A percentile compares a stretch with the other conserved stretches of the same genome.
Evolutionary conservation across 2,329 filamentous ascomycete species (phyloP).

Genomic region (Rhynchosporium graminicola): DNA sequence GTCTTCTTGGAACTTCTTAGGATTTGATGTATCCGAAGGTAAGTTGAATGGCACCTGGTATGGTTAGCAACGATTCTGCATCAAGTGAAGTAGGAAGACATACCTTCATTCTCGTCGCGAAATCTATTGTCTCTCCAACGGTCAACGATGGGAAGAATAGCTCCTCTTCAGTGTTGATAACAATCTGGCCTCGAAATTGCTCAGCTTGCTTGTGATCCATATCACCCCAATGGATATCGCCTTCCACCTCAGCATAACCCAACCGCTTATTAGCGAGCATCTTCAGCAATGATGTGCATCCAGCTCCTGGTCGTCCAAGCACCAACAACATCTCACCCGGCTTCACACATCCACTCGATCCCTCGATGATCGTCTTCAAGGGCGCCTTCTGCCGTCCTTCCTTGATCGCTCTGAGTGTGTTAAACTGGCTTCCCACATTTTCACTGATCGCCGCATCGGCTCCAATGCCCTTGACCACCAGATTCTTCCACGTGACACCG

Average conservation of each 20-base stretch:
- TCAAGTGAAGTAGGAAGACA: not conserved
- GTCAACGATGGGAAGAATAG: constrained; percentile 53
- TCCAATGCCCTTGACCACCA: constrained; percentile 39
- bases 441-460: constrained; percentile 38
- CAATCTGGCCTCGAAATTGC: constrained; percentile 57
- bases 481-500: constrained; percentile 38
- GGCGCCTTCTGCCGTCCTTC: constrained; percentile 61
- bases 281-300: constrained; percentile 72
- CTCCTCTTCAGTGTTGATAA: constrained; percentile 56
- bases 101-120: constrained; percentile 56
- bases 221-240: constrained; percentile 58
- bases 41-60: constrained; percentile 41
- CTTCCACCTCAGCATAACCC: constrained; percentile 59
- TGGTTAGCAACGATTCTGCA: not conserved
- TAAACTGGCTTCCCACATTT: constrained; percentile 36
- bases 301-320: constrained; percentile 66
- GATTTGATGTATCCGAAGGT: constrained; percentile 46
- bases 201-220: constrained; percentile 46
- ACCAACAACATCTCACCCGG: constrained; percentile 74
- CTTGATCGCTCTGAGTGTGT: constrained; percentile 24
- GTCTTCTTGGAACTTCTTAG: constrained; percentile 49
- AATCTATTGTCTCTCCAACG: constrained; percentile 54
- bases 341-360: constrained; percentile 67
- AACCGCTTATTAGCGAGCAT: constrained; percentile 64
- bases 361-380: constrained; percentile 64